Evolutionary conservation across 1,139 yeast genomes (phyloP).

Genomic region (Kurtzmaniella quercitrusa): DNA sequence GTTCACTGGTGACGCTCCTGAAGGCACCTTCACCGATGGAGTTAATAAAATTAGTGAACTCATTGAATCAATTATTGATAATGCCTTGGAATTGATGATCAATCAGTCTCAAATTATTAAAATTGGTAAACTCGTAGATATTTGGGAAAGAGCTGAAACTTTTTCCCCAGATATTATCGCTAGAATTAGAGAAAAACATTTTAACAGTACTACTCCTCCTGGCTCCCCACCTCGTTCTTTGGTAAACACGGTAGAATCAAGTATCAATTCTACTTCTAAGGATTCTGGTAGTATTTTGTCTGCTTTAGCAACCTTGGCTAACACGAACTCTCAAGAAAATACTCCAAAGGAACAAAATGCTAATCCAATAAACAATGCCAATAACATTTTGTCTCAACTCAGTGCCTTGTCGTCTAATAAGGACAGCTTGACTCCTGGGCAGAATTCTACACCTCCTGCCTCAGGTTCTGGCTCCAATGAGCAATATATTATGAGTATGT

Average conservation of each 20-base stretch:
- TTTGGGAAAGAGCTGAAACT: conserved; percentile 87
- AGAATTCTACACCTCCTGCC: conserved; percentile 9
- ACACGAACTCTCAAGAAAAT: conserved; percentile 24
- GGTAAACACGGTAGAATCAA: conserved; percentile 5
- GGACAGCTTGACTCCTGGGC: conserved; percentile 2
- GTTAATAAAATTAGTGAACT: conserved; percentile 56
- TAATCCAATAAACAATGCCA: conserved; percentile 26
- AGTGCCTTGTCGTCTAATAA: conserved; percentile 25
- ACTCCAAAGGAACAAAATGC: conserved; percentile 23
- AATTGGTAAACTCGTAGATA: conserved; percentile 77
- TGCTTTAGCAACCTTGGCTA: conserved; percentile 59
- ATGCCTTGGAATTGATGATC: conserved; percentile 52
- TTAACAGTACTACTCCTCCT: conserved; percentile 53
- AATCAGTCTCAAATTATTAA: conserved; percentile 59
- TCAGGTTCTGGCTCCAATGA: conserved; percentile 15
- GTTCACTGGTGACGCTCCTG: conserved; percentile 46
- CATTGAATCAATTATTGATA: conserved; percentile 55
- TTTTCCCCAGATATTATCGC: conserved; percentile 56
- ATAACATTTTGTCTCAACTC: conserved; percentile 30
- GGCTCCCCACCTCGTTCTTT: conserved; percentile 35
- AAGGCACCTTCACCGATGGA: conserved; percentile 76
- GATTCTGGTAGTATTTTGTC: conserved; percentile 60
- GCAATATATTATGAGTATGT: conserved; percentile 37
- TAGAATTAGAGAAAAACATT: conserved; percentile 56
- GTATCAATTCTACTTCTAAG: conserved; percentile 14